Percentiles rank a stretch among this genome's conserved stretches.
These are phyloP conservation scores for Actinomortierella wolfii DNA, from an alignment of 371 early-diverging fungal species.

Conservation along the genomic window DNA sequence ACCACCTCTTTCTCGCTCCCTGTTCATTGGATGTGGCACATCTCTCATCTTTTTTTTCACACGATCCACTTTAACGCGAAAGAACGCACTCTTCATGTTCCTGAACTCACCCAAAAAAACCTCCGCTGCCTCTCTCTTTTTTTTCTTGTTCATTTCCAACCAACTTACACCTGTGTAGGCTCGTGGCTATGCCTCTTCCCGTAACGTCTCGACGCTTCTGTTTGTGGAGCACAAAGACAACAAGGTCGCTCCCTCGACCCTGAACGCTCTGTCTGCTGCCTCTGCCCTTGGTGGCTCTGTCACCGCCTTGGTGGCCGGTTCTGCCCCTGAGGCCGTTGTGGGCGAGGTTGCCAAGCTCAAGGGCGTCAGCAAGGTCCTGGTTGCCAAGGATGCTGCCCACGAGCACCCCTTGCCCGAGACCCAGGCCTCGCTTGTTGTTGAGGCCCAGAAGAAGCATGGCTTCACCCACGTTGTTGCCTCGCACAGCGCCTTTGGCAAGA, in stretches of 20 bases:
- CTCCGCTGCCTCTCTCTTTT: background rate
- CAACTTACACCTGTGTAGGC: slow-evolving; percentile 19
- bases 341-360: slow-evolving; percentile 68
- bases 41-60: too few relatives aligned
- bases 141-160: background rate
- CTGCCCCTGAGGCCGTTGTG: slow-evolving; percentile 75
- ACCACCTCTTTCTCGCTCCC: background rate
- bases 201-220: slow-evolving; percentile 76
- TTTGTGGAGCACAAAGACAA: slow-evolving; percentile 89
- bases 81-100: background rate
- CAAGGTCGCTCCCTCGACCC: slow-evolving; percentile 71
- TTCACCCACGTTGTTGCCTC: slow-evolving; percentile 89
- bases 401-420: slow-evolving; percentile 85
- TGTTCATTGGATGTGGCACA: background rate
- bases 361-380: slow-evolving; percentile 84
- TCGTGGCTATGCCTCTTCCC: slow-evolving; percentile 65
- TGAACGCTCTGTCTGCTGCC: slow-evolving; percentile 93
- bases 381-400: slow-evolving; percentile 80
- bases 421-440: slow-evolving; percentile 77
- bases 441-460: slow-evolving; percentile 70
- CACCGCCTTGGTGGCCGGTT: slow-evolving; percentile 90
- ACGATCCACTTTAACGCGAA: slow-evolving; percentile 8
- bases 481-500: slow-evolving; percentile 92
- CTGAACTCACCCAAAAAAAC: background rate
- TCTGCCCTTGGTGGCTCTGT: slow-evolving; percentile 76